These are phyloP conservation scores for Yarrowia phangngaensis DNA, from an alignment of 805 yeast genomes.

Conservation along the genomic window DNA sequence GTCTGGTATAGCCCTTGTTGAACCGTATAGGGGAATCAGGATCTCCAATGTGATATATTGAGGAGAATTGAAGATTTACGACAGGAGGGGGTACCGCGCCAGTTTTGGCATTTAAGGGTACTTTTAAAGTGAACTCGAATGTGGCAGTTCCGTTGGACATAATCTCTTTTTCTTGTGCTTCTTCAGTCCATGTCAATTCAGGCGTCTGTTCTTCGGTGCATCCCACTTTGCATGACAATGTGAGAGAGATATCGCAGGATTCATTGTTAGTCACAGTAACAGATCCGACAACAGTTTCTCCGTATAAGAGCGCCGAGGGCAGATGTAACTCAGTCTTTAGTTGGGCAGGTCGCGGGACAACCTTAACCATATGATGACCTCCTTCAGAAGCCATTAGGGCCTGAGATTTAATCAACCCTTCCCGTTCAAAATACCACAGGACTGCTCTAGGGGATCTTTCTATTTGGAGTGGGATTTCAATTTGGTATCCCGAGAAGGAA, in stretches of 20 bases:
- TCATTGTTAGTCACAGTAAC: constrained; percentile 34
- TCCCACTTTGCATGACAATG: constrained; percentile 28
- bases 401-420: constrained; percentile 18
- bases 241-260: constrained; percentile 32
- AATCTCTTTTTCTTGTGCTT: constrained; percentile 1
- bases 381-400: constrained; percentile 20
- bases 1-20: constrained; percentile 31
- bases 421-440: constrained; percentile 8
- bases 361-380: constrained; percentile 26
- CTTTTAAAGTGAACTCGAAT: constrained; percentile 9
- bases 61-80: constrained; percentile 30
- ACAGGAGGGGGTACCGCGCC: constrained; percentile 11
- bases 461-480: constrained; percentile 22
- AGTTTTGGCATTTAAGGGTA: constrained; percentile 7
- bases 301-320: constrained; percentile 32
- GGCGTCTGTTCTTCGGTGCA: background rate
- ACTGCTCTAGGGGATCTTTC: constrained; percentile 9
- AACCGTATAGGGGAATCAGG: constrained; percentile 31
- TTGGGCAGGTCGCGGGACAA: constrained; percentile 38
- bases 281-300: constrained; percentile 32
- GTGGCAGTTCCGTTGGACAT: background rate
- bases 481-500: constrained; percentile 1
- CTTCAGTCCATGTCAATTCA: constrained; percentile 1
- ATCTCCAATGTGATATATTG: constrained; percentile 29
- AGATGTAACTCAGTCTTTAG: constrained; percentile 30